Evolutionary conservation across 1,284 basidiomycete species (phyloP), one percentile per base, ranked within the genome.

Genomic region (Veloboletus limbatus): DNA sequence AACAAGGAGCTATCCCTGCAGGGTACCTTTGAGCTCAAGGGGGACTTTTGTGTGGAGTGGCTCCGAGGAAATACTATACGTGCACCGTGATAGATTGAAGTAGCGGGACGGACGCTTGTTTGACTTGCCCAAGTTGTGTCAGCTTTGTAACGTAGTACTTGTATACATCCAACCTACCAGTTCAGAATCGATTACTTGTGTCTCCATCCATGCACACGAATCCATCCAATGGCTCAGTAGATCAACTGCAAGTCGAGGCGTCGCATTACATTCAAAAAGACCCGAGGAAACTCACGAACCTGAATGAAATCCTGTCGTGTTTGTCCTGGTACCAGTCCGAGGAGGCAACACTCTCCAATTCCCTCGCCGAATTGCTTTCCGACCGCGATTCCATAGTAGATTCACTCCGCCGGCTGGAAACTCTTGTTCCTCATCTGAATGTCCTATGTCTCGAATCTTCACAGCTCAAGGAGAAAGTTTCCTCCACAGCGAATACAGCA

Each of bases 401-500:
- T 18, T 84, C 91, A 16, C 73, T 94, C 30, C 58, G 69, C 8
- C 79, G 81, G 21, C 71, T 96, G 6, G 76, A 82, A 35, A 64
- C 75, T 6, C 75, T 97, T 9, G 67, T 78, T 6, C 81, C 84
- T 1, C 76, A 76, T 31, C 73, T 96, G 31, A 77, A 87, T 54
- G 69, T 70, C 9, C 67, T 96, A 13, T 72, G 76, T 36, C 52
- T 66, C 11, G 85, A 93, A 51, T 83, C 92, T 0, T 70, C 69
- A 9, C 60, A 74, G 0, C 74, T 91, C 18, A 71, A 74, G 11
- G 57, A 64, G 6, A 83, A 77, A 43, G 85, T 92, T 9, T 77
- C 77, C 2, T 70, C 70, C 17, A 92, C 88, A 0, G 87, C 88
- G 8, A 75, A 82, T 51, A 96, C 92, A 2, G 95, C 94, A 18